Percentiles rank a stretch among this genome's conserved stretches.
Conservation (phyloP, 2,329 filamentous ascomycete species). For the Immersiporthe knoxdaviesiana region DNA sequence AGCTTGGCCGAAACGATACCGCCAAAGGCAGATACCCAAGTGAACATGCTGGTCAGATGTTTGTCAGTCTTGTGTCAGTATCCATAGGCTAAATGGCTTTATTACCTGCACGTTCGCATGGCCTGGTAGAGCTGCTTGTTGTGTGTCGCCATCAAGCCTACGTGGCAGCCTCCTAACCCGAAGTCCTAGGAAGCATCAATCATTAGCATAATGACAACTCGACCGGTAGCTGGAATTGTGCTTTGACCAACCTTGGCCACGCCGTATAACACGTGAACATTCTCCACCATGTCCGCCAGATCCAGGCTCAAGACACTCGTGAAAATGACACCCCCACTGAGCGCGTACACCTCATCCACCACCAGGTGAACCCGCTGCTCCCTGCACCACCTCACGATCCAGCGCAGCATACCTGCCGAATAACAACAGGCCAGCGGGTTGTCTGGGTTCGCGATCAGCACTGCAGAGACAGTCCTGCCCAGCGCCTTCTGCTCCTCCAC, state of each 20-base stretch:
- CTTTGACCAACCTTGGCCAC: constrained; percentile 12
- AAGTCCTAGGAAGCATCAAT: constrained; percentile 13
- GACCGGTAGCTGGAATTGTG: not conserved
- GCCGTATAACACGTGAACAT: constrained; percentile 24
- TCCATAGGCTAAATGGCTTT: not conserved
- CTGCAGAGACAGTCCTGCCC: constrained; percentile 22
- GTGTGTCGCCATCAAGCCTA: constrained; percentile 25
- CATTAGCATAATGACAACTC: not conserved
- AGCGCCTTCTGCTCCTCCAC: constrained; percentile 18
- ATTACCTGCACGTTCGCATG: constrained; percentile 27
- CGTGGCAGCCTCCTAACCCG: constrained; percentile 22
- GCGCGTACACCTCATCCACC: constrained; percentile 28
- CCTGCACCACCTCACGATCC: constrained; percentile 24
- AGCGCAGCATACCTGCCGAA: constrained; percentile 16
- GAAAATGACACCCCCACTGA: constrained; percentile 18
- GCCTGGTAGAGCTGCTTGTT: constrained; percentile 26
- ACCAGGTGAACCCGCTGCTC: constrained; percentile 24
- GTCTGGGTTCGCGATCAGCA: constrained; percentile 28
- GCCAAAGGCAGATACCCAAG: constrained; percentile 24
- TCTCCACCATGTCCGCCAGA: constrained; percentile 19
- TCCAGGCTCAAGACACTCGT: constrained; percentile 24
- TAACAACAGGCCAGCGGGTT: constrained; percentile 27
- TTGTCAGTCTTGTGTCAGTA: not conserved
- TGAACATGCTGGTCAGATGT: constrained; percentile 23
- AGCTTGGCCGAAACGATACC: constrained; percentile 17